Evolutionary conservation across 1,139 yeast genomes (phyloP), one percentile per base, ranked within the genome.

Genomic region (Yamadazyma pseudoaaseri): DNA sequence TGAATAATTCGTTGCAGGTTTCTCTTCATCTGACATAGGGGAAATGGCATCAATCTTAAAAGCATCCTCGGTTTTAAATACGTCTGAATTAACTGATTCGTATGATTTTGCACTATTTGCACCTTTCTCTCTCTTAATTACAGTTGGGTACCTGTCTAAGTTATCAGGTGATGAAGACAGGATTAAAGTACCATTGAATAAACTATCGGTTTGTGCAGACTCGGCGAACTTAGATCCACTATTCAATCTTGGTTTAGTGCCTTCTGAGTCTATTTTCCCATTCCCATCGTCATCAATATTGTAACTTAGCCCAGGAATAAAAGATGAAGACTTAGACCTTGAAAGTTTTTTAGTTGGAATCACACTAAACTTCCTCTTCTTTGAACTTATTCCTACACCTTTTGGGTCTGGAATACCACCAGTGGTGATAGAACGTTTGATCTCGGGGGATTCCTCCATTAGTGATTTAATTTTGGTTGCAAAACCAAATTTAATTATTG

Each of bases 101-200:
- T 7, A 18, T 7, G 21, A 18, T 7, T 7, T 6, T 9, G 26
- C 26, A 10, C 21, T 18, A 18, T 18, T 18, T 7, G 7, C 9
- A 18, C 10, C 21, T 18, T 10, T 25, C 14, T 23, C 11, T 17
- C 28, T 31, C 23, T 35, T 39, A 20, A 49, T 38, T 5, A 47
- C 47, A 4, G 52, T 45, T 8, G 49, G 38, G 34, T 39, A 30
- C 31, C 49, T 33, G n/a, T 41, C 33, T n/a, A n/a, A n/a, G 9
- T 31, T 21, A 20, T 27, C 27, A 4, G 49, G 45, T 3, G 54
- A 45, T 3, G 45, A 39, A 3, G 48, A 30, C 39, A 47, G 48
- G 3, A 50, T 23, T 23, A 51, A 37, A 5, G 57, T 49, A 9
- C 37, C 55, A 33, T 52, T 53, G 29, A 53, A 47, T 3, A 42